Conservation (phyloP, 164 flowering plant species). For the Cinnamomum chago region DNA sequence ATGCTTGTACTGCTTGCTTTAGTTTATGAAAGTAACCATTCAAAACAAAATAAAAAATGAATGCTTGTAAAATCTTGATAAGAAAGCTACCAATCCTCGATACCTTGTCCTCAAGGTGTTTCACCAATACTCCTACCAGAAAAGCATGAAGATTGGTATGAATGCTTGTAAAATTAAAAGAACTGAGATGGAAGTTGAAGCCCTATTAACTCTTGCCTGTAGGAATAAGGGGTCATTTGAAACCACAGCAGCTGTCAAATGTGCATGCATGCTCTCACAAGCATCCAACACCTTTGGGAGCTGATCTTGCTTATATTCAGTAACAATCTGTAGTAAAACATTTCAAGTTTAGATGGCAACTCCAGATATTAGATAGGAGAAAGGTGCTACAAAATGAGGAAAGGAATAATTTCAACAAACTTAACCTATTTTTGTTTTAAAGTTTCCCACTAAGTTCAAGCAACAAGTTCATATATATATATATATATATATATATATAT, state of each 20-base stretch:
- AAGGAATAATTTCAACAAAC: neutral
- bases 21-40: too few relatives aligned
- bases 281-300: conserved; percentile 74
- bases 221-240: conserved; percentile 80
- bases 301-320: conserved; percentile 71
- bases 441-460: neutral
- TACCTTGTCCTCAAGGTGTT: too few relatives aligned
- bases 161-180: neutral
- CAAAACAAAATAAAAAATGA: too few relatives aligned
- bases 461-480: neutral
- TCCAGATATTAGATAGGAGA: neutral
- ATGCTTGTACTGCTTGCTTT: neutral
- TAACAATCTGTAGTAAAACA: conserved; percentile 54
- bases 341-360: neutral
- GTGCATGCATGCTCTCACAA: conserved; percentile 94
- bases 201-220: conserved; percentile 52
- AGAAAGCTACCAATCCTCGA: neutral
- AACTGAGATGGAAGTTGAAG: neutral
- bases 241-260: conserved; percentile 96
- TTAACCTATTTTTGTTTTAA: neutral
- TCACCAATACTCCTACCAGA: too few relatives aligned
- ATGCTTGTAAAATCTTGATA: neutral
- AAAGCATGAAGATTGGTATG: neutral
- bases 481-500: too few relatives aligned
- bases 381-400: neutral